Evolutionary conservation across 2,329 filamentous ascomycete genomes (phyloP), one percentile per base, ranked within the genome.

Genomic region (Zopfia rhizophila): DNA sequence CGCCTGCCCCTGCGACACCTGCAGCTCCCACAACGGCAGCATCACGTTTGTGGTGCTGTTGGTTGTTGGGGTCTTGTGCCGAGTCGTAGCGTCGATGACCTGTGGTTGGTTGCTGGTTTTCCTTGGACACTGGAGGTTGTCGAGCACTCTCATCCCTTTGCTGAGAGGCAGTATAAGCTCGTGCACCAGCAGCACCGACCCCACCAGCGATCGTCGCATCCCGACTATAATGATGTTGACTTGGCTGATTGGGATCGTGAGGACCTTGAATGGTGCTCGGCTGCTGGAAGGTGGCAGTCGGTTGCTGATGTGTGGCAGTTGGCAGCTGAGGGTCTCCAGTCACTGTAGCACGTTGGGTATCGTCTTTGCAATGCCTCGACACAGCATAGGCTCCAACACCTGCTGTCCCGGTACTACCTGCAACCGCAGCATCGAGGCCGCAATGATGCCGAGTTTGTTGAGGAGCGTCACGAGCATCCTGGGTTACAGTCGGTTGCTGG

Each of bases 391-490:
- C 37, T 10, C 42, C 47, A 5, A 49, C 53, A 17, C 61, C 68
- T 19, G 60, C 64, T 28, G 62, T 58, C 4, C 60, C 66, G 10
- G 55, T 63, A 16, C 62, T 68, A 25, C 58, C 66, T 8, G 51
- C 66, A 1, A 68, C 17, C 10, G 62, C 65, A n/a, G 63, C 61
- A 39, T 72, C 60, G n/a, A 63, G 60, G 21, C 63, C 65, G 27
- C 65, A 56, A 37, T 67, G 66, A 25, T 65, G 55, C n/a, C 61
- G 50, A 10, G 11, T 41, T 33, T 38, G 19, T 11, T 38, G 36
- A 21, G 16, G 7, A n/a, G 29, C 14, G 22, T 18, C n/a, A n/a
- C n/a, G n/a, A n/a, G 25, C 19, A n/a, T 44, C 18, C 8, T 48
- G 33, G 14, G 27, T 23, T 6, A 22, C 29, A 29, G 40, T 13